Evolutionary conservation across 106 monocot species (phyloP), one percentile per base, ranked within the genome.

Genomic region (Apostasia shenzhenica): DNA sequence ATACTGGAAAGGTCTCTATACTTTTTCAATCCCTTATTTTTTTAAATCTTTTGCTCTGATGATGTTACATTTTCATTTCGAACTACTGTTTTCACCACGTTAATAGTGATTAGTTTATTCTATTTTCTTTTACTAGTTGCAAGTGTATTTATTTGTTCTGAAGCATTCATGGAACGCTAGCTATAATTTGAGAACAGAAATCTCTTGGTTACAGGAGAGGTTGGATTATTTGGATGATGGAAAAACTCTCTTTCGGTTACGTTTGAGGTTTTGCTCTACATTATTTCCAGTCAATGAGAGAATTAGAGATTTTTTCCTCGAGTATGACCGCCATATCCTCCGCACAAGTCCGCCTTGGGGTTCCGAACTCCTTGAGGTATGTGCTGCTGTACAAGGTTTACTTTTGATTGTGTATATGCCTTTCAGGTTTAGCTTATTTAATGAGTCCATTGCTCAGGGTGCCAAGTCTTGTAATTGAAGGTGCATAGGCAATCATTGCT

Each of bases 331-430:
- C 2, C 93, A 99, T 72, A 83, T 67, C 14, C 90, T 99, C 59
- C 84, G 93, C 14, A 93, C 92, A 67, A 93, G 92, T 70, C 92
- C 97, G 53, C 97, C 92, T 71, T 99, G 97, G 97, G 92, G 97
- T 10, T 99, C 97, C 70, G 97, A 99, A 70, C 85, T 99, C 72
- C 97, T 99, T 75, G 97, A 99, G 97, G 97, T 99, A 79, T 40
- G 13, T 26, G 48, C 6, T 65, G n/a, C 26, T 2, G 46, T 49
- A 12, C 6, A 48, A 8, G 8, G 37, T 65, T 47, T n/a, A n/a
- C 13, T 45, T 11, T 70, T 61, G 38, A 39, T 9, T 14, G 46
- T 10, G 66, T 58, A 47, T 3, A 41, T 44, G 37, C 38, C 1
- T 40, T 38, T 59, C 6, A 57, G 4, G 7, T 61, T 47, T 51